Percentiles rank a stretch among this genome's conserved stretches.
These are phyloP conservation scores for Rhodotorula sp. DNA, from an alignment of 1,284 basidiomycete genomes.

Conservation along the genomic window DNA sequence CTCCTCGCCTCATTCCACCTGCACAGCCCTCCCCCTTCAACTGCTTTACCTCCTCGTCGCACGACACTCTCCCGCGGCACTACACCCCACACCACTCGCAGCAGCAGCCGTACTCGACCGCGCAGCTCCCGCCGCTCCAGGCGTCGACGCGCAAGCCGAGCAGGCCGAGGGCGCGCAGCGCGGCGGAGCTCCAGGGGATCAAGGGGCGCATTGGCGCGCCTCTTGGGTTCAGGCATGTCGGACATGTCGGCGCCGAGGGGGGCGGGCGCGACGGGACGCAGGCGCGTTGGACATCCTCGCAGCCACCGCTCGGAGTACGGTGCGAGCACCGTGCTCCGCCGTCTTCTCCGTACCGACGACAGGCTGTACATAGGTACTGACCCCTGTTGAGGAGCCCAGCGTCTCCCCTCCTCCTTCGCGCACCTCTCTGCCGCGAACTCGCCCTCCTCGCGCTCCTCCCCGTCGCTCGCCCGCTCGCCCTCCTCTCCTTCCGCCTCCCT, in stretches of 20 bases:
- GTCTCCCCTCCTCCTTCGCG: neutral
- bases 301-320: neutral
- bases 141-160: neutral
- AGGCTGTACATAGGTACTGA: too few species aligned
- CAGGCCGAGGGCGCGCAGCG: neutral
- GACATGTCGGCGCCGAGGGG: neutral
- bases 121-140: constrained; percentile 3
- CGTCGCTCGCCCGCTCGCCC: neutral
- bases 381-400: too few species aligned
- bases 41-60: constrained; percentile 2
- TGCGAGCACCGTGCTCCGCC: too few species aligned
- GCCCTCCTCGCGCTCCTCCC: neutral
- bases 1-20: neutral
- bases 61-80: constrained; percentile 13
- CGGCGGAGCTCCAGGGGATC: neutral
- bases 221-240: constrained; percentile 7
- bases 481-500: neutral
- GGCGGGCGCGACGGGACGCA: neutral
- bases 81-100: neutral
- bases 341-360: too few species aligned
- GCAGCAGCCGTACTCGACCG: neutral
- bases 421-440: neutral
- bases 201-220: constrained; percentile 7
- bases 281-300: neutral
- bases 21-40: neutral